Evolutionary conservation across 441 rosid genomes (phyloP), one percentile per base, ranked within the genome.

Genomic region (Omphalea diandra): DNA sequence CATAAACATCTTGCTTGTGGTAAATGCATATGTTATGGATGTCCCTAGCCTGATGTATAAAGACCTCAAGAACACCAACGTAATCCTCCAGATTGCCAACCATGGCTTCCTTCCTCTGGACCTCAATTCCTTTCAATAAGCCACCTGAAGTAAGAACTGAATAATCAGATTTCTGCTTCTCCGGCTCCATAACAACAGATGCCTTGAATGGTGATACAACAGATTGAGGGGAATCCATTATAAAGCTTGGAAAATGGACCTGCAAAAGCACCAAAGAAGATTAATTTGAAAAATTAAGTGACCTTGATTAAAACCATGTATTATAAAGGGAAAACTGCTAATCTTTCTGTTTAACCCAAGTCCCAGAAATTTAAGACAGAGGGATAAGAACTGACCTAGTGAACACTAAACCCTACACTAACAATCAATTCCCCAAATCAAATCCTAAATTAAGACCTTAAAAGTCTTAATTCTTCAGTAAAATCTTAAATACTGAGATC

Each of bases 1-100:
- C 98, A 82, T 95, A 95, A 70, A 95, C 99, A 78, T 95, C 99
- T 83, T 95, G 99, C 85, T 95, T 95, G 79, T 95, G 99, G 88
- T 95, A 95, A 81, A 95, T 95, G 89, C 99, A 95, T 76, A 95
- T 88, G 89, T 95, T 95, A 0, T 95, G 99, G 68, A 95, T 93
- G 76, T 95, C 99, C 76, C 99, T 85, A n/a, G 99, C 99, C 79
- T 90, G 93, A 77, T 93, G 97, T 18, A 95, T 75, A 79, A 70
- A 86, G 68, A 93, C 95, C 69, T 87, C 88, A 50, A 95, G 93
- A 33, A 77, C 73, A 40, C 99, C 98, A 35, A 93, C 70, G 76
- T 65, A 79, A 44, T 36, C 27, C 32, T 71, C 78, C 52, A 10
- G 22, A 27, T 61, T 29, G 35, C 60, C 67, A 27, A 17, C 70